Evolutionary conservation across 306 rosid species (phyloP).

Genomic region (Mimosa bimucronata): DNA sequence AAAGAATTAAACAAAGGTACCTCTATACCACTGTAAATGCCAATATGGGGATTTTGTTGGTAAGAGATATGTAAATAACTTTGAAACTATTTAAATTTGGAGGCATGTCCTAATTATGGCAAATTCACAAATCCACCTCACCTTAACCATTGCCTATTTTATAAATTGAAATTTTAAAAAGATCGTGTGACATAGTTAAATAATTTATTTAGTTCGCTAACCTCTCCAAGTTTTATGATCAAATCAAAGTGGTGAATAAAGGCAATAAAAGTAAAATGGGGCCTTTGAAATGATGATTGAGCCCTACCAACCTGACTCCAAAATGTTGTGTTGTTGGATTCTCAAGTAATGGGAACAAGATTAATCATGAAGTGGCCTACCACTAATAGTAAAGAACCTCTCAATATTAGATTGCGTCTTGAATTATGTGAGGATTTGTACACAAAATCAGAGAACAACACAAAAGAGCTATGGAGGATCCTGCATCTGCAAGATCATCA

Average conservation of each 20-base stretch:
- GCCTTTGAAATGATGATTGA: neutral
- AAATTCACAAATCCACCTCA: fast-evolving
- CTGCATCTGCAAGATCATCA: neutral
- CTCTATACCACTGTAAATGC: too few species aligned
- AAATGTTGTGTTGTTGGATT: neutral
- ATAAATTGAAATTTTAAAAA: too few species aligned
- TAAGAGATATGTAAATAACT: too few species aligned
- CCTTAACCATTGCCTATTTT: too few species aligned
- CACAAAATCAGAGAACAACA: neutral
- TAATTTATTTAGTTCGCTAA: too few species aligned
- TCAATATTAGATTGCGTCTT: neutral
- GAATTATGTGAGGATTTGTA: neutral
- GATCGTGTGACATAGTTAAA: too few species aligned
- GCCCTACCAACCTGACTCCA: neutral
- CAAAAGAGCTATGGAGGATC: neutral
- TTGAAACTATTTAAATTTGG: too few species aligned
- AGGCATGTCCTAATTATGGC: too few species aligned
- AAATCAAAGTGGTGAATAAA: neutral
- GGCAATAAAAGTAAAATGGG: neutral
- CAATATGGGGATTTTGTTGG: too few species aligned
- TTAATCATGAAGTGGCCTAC: neutral
- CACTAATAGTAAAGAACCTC: neutral
- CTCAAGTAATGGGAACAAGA: neutral
- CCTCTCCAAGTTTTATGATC: too few species aligned
- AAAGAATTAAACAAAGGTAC: neutral